These are phyloP conservation scores for Eruca vesicaria DNA, from an alignment of 441 rosid species.

Conservation along the genomic window DNA sequence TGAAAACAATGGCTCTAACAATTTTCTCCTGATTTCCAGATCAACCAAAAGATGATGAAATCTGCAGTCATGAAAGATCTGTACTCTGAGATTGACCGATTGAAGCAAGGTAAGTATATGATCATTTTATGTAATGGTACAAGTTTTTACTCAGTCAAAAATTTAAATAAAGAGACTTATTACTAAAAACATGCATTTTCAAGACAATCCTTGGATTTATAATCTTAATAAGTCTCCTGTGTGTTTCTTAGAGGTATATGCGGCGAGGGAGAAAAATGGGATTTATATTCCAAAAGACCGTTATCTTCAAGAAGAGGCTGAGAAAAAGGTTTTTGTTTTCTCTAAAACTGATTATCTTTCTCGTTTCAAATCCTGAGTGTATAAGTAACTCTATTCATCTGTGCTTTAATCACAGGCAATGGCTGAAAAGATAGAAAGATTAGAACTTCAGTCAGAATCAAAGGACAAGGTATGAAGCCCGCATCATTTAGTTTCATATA, in stretches of 20 bases:
- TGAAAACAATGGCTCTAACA: slow-evolving; percentile 8
- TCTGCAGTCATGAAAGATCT: slow-evolving; percentile 90
- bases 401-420: slow-evolving; percentile 58
- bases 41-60: slow-evolving; percentile 99
- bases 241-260: slow-evolving; percentile 83
- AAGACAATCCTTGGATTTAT: no score
- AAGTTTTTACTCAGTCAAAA: no score
- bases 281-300: slow-evolving; percentile 95
- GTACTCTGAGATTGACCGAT: slow-evolving; percentile 89
- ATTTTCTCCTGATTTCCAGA: slow-evolving; percentile 45
- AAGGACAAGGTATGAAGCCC: slow-evolving; percentile 66
- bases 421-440: slow-evolving; percentile 95
- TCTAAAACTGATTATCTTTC: no score
- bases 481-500: slow-evolving; percentile 14
- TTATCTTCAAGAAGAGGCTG: slow-evolving; percentile 89
- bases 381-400: no score
- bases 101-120: slow-evolving; percentile 71
- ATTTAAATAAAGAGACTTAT: no score
- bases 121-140: neutral
- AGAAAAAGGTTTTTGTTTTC: slow-evolving; percentile 68
- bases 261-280: slow-evolving; percentile 98
- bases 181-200: no score
- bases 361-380: no score
- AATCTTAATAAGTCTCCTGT: no score
- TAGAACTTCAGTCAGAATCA: slow-evolving; percentile 87